Conservation (phyloP, 768 basidiomycete species). For the Naematelia aurantialba region DNA sequence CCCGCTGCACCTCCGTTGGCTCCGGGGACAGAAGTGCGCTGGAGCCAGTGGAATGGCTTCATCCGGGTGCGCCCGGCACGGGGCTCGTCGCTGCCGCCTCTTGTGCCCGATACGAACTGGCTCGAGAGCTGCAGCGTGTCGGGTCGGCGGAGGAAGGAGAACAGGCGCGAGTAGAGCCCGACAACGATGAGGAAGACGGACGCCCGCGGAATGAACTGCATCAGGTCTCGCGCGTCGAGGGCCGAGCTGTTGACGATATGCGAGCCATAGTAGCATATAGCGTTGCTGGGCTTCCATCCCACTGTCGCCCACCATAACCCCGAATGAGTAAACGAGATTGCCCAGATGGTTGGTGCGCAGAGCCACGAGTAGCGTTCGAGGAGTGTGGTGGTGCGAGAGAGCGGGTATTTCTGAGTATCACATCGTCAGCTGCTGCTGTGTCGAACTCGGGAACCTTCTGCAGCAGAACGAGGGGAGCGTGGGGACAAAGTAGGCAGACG, state of each 20-base stretch:
- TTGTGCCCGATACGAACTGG: slow-evolving; percentile 22
- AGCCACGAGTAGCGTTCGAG: slow-evolving; percentile 39
- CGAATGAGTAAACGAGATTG: slow-evolving; percentile 35
- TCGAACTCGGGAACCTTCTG: neutral
- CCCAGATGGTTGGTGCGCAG: slow-evolving; percentile 27
- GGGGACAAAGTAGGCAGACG: slow-evolving; percentile 2
- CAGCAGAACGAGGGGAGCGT: neutral
- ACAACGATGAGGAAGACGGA: slow-evolving; percentile 43
- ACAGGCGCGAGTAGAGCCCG: slow-evolving; percentile 41
- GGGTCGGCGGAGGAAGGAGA: slow-evolving; percentile 42
- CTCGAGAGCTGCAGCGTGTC: slow-evolving; percentile 45
- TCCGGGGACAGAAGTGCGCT: neutral
- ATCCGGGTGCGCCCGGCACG: neutral
- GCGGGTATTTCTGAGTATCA: slow-evolving; percentile 39
- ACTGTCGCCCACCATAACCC: slow-evolving; percentile 22
- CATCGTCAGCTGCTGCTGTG: neutral
- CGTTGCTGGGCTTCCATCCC: slow-evolving; percentile 34
- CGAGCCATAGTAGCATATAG: slow-evolving; percentile 42
- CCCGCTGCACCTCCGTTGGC: slow-evolving; percentile 5
- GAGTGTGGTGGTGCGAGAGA: slow-evolving; percentile 30
- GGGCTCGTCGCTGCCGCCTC: neutral
- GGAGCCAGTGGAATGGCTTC: neutral
- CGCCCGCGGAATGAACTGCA: slow-evolving; percentile 49
- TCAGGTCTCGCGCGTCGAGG: slow-evolving; percentile 33
- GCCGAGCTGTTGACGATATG: neutral